Conservation (phyloP, 2,329 filamentous ascomycete species). For the Ploettnerulaceae sp. region DNA sequence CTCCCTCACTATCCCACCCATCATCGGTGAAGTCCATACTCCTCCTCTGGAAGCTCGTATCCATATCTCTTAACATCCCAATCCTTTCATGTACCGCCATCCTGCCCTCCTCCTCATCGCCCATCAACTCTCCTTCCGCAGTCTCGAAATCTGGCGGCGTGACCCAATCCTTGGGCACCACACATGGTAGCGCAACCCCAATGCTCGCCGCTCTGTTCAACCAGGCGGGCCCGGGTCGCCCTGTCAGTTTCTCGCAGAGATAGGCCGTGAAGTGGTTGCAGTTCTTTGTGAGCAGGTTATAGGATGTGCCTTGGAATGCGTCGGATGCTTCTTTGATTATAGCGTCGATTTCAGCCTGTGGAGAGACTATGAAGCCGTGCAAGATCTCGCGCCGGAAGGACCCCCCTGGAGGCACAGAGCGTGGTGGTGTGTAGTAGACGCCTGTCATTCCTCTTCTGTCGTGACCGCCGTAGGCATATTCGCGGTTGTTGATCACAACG, state of each 20-base stretch:
- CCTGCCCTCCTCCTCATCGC: slow-evolving; percentile 38
- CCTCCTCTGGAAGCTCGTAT: slow-evolving; percentile 26
- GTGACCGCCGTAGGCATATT: slow-evolving; percentile 85
- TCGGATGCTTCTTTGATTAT: slow-evolving; percentile 65
- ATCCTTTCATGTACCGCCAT: slow-evolving; percentile 45
- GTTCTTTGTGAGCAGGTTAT: slow-evolving; percentile 78
- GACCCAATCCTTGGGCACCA: slow-evolving; percentile 80
- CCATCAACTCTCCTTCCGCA: slow-evolving; percentile 63
- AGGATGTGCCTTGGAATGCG: slow-evolving; percentile 68
- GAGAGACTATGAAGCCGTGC: slow-evolving; percentile 71
- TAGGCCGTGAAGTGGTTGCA: slow-evolving; percentile 86
- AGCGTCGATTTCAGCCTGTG: slow-evolving; percentile 63
- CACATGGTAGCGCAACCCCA: slow-evolving; percentile 73
- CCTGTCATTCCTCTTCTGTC: slow-evolving; percentile 65
- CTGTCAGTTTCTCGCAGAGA: slow-evolving; percentile 68
- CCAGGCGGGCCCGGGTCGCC: slow-evolving; percentile 65
- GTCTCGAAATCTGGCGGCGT: slow-evolving; percentile 71
- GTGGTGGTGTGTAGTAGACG: slow-evolving; percentile 77
- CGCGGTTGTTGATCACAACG: slow-evolving; percentile 71
- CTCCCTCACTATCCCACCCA: slow-evolving; percentile 45
- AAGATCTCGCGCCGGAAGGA: slow-evolving; percentile 71
- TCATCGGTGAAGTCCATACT: slow-evolving; percentile 26
- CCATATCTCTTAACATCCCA: slow-evolving; percentile 48
- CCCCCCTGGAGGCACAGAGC: slow-evolving; percentile 68
- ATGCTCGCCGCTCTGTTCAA: slow-evolving; percentile 81